phyloP scores from a whole-genome alignment of 306 rosid species.

The Rosa multiflora region DNA sequence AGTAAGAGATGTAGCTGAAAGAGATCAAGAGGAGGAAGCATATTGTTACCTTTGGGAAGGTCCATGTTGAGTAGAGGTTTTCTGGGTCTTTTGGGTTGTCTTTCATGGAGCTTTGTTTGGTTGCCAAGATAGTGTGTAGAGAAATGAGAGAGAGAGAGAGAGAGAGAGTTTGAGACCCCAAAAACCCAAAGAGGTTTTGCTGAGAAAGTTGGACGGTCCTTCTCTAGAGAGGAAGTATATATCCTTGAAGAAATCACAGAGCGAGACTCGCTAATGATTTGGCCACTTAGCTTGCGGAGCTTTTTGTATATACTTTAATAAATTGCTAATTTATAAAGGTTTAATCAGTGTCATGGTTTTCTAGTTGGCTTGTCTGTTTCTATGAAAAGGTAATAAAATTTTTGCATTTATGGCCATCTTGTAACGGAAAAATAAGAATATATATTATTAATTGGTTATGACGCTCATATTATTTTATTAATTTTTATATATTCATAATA shows the following conservation, averaged over 20 bases:
- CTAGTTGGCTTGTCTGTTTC: background rate
- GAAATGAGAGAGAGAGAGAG: background rate
- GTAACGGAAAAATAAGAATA: background rate
- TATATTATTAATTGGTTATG: too few species aligned
- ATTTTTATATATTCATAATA: too few species aligned
- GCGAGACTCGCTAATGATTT: background rate
- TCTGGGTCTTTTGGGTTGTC: constrained; percentile 47
- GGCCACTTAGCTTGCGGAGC: background rate
- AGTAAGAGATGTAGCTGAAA: constrained; percentile 41
- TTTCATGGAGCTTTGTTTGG: constrained; percentile 34
- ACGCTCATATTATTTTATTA: too few species aligned
- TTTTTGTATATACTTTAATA: background rate
- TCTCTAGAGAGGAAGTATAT: background rate
- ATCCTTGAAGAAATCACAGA: background rate
- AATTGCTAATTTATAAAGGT: background rate
- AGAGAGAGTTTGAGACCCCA: background rate
- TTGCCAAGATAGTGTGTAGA: background rate
- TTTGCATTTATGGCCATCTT: background rate
- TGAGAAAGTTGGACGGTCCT: background rate
- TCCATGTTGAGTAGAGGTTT: constrained; percentile 27
- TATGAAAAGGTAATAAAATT: too few species aligned
- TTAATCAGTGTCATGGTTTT: background rate
- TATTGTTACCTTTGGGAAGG: constrained; percentile 40
- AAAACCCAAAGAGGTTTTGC: background rate
- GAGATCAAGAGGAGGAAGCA: constrained; percentile 44